Percentiles rank a stretch among this genome's conserved stretches.
These are phyloP conservation scores for Agastache rugosa DNA, from an alignment of 257 asterid species.

Conservation along the genomic window DNA sequence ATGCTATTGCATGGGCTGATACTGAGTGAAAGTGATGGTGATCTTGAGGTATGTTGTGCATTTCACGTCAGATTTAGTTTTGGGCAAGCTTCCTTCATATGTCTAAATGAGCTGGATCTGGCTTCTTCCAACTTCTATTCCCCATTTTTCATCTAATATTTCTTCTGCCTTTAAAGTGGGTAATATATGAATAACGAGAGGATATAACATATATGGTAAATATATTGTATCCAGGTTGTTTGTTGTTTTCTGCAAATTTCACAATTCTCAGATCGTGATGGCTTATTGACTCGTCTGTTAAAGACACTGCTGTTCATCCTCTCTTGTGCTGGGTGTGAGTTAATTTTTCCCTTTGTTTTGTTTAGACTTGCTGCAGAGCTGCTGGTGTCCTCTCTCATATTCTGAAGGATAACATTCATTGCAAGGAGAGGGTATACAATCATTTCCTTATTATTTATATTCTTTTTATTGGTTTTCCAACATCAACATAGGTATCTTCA, in stretches of 20 bases:
- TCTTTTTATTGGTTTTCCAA: slow-evolving; percentile 8
- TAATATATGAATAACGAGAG: slow-evolving; percentile 12
- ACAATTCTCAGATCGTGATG: neutral
- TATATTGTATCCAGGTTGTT: neutral
- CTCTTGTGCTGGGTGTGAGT: slow-evolving; percentile 30
- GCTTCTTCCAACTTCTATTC: slow-evolving; percentile 12
- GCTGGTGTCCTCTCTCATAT: slow-evolving; percentile 88
- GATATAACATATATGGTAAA: slow-evolving; percentile 11
- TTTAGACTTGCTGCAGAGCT: slow-evolving; percentile 97
- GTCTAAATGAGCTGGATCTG: slow-evolving; percentile 23
- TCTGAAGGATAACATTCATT: slow-evolving; percentile 71
- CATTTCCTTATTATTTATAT: slow-evolving; percentile 30
- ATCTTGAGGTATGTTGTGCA: slow-evolving; percentile 75
- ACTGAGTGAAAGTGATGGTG: slow-evolving; percentile 80
- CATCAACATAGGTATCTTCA: slow-evolving; percentile 28
- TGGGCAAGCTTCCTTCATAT: neutral
- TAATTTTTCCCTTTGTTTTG: slow-evolving; percentile 28
- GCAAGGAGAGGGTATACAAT: slow-evolving; percentile 85
- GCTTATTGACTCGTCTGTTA: neutral
- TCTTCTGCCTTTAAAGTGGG: neutral
- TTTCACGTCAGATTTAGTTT: slow-evolving; percentile 2
- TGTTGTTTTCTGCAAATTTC: slow-evolving; percentile 4
- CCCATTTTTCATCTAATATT: slow-evolving; percentile 19
- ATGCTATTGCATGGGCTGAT: slow-evolving; percentile 92
- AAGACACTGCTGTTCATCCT: slow-evolving; percentile 22